Percentiles rank a stretch among this genome's conserved stretches.
Conservation (phyloP, 2,329 filamentous ascomycete genomes). For the Penicillium janthinellum region DNA sequence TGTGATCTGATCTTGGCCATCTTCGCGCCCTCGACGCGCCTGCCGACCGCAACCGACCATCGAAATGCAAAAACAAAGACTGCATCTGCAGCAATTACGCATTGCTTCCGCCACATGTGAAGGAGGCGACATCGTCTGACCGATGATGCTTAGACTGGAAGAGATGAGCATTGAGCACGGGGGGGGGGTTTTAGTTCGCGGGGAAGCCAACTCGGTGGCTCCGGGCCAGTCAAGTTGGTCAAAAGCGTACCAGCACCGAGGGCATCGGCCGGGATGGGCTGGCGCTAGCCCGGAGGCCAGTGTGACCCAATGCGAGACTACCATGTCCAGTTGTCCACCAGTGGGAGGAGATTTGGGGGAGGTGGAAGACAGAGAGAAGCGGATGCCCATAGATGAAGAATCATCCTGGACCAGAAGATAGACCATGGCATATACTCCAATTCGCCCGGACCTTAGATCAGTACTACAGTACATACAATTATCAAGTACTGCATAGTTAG, state of each 20-base stretch:
- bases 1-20: not conserved
- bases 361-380: not conserved
- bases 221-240: slow-evolving; percentile 17
- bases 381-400: not conserved
- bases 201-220: slow-evolving; percentile 16
- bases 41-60: slow-evolving; percentile 13
- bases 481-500: too few species aligned
- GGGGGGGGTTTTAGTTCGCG: slow-evolving; percentile 14
- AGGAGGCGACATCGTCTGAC: slow-evolving; percentile 27
- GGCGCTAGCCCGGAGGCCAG: slow-evolving; percentile 7
- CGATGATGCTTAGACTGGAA: not conserved
- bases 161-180: not conserved
- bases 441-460: too few species aligned
- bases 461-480: too few species aligned
- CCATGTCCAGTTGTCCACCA: not conserved
- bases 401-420: not conserved
- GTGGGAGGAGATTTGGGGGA: not conserved
- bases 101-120: slow-evolving; percentile 10
- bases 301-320: slow-evolving; percentile 4
- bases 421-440: not conserved
- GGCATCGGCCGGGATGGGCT: slow-evolving; percentile 17
- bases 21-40: slow-evolving; percentile 1
- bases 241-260: slow-evolving; percentile 7
- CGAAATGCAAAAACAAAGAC: not conserved
- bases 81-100: not conserved